Evolutionary conservation across 257 asterid species (phyloP), one percentile per base, ranked within the genome.

Genomic region (Gentiana macrophylla): DNA sequence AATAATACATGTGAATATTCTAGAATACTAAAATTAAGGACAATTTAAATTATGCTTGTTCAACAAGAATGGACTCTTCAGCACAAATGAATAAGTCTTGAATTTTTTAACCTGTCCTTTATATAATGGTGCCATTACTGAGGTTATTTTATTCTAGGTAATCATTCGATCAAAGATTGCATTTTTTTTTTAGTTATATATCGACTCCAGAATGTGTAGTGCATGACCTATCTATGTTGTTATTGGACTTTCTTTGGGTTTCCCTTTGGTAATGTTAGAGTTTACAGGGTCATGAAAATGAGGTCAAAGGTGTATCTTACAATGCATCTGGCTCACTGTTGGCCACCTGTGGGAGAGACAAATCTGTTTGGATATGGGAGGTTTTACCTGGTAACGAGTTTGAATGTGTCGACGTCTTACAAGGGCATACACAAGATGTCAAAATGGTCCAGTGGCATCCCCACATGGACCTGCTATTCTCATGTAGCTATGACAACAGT

Each of bases 361-460:
- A 88, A 65, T 71, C 93, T 12, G 95, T 92, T 37, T 81, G 94
- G 95, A 83, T 92, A 67, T 92, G 99, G 95, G 94, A 85, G 72
- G 80, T 80, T 50, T 59, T 74, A 57, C 86, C 94, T 43, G 84
- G 82, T 38, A 81, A 85, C 67, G 97, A 92, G 68, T 86, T 78
- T 54, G 95, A 92, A 2, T 78, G 83, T 60, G 74, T 68, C 45
- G 64, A 89, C 10, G 91, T 88, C 55, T 77, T 92, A 79, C 90
- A 77, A 79, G 93, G 88, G 37, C 94, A 88, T 67, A 75, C 83
- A 6, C 87, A 88, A 66, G 97, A 92, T 75, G 97, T 88, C 67
- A 88, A 92, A 78, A 88, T 88, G 94, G 94, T 85, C 34, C 74
- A 74, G 50, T 92, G 97, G 97, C 95, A 79, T 74, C 97, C 94